Conservation (phyloP, 192 early-diverging fungal species). For the Jimgerdemannia lactiflua region DNA sequence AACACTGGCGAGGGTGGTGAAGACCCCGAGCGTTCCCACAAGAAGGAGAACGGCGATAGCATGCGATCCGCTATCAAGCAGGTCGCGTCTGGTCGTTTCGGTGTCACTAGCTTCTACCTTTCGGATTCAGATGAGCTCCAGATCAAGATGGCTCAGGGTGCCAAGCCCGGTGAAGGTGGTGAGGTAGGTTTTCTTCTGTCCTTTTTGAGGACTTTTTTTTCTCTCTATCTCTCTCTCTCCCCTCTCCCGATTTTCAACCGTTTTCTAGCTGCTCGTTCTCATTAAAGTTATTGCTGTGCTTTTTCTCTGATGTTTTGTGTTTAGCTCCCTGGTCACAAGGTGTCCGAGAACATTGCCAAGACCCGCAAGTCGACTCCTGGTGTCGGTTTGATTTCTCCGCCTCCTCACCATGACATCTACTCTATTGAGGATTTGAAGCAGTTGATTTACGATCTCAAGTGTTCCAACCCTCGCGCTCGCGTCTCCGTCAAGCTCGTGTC, state of each 20-base stretch:
- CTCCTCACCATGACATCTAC: slow-evolving; percentile 99
- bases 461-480: slow-evolving; percentile 86
- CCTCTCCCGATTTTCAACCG: no score
- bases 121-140: slow-evolving; percentile 96
- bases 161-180: slow-evolving; percentile 98
- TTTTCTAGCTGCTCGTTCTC: no score
- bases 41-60: slow-evolving; percentile 68
- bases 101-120: slow-evolving; percentile 94
- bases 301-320: neutral
- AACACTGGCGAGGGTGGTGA: slow-evolving; percentile 99
- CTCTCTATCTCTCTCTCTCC: no score
- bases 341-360: slow-evolving; percentile 72
- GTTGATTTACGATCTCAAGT: slow-evolving; percentile 97
- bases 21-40: slow-evolving; percentile 79
- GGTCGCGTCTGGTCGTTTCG: slow-evolving; percentile 97
- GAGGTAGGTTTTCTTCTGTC: slow-evolving; percentile 49
- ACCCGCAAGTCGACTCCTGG: slow-evolving; percentile 96
- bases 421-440: slow-evolving; percentile 99
- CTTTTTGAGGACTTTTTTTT: slow-evolving; percentile 13
- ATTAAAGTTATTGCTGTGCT: slow-evolving; percentile 2
- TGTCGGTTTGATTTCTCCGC: slow-evolving; percentile 94
- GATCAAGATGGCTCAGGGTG: slow-evolving; percentile 99
- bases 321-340: slow-evolving; percentile 61
- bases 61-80: slow-evolving; percentile 98
- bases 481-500: slow-evolving; percentile 97